A percentile compares a stretch with the other conserved stretches of the same genome.
phyloP scores from a whole-genome alignment of 164 flowering plant species.

The Stephania japonica region DNA sequence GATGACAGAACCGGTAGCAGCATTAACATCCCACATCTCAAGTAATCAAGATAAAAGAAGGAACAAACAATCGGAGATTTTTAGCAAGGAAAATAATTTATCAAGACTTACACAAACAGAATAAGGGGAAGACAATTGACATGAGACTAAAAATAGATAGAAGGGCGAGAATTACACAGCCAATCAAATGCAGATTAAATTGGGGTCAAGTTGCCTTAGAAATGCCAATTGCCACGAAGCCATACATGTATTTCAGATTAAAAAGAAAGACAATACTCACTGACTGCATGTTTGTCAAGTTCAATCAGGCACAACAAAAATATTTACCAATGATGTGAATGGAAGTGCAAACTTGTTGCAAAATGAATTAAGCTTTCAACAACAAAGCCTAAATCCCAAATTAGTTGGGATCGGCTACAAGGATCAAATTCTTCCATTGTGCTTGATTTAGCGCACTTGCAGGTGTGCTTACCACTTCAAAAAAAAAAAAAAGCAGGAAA shows the following conservation, averaged over 20 bases:
- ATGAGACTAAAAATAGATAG: not conserved
- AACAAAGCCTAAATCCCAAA: too few species aligned
- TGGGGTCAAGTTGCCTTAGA: not conserved
- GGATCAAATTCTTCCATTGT: too few species aligned
- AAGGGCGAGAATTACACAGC: not conserved
- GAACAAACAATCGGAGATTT: not conserved
- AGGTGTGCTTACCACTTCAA: too few species aligned
- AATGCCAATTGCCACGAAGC: not conserved
- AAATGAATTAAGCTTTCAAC: too few species aligned
- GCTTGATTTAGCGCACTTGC: too few species aligned
- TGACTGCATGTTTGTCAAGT: not conserved
- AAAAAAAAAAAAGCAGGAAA: too few species aligned
- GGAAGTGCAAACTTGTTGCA: not conserved
- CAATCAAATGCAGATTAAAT: not conserved
- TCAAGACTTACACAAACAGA: not conserved
- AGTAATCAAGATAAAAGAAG: too few species aligned
- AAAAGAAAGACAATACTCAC: not conserved
- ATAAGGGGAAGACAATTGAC: not conserved
- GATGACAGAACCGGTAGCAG: too few species aligned
- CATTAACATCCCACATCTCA: too few species aligned
- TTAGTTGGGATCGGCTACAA: too few species aligned
- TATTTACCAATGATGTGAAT: not conserved
- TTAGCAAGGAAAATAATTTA: not conserved
- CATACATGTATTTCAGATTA: not conserved
- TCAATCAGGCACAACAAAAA: not conserved